These are phyloP conservation scores for Fonsecaea pugnacius DNA, from an alignment of 2,329 filamentous ascomycete species.

Conservation along the genomic window DNA sequence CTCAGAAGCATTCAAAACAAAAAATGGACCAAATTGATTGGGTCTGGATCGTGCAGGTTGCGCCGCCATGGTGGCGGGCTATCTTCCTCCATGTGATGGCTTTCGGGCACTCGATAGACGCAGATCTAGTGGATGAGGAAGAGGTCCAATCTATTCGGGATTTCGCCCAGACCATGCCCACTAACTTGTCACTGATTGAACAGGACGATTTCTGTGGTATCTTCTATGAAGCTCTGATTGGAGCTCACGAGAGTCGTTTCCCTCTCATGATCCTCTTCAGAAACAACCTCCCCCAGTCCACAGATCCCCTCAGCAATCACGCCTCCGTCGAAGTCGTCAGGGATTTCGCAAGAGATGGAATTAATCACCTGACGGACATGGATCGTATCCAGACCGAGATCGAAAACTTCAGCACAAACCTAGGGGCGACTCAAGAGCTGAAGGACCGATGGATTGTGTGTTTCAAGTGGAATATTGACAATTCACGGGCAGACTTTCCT, in stretches of 20 bases:
- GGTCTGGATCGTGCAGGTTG: background rate
- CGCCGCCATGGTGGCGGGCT: background rate
- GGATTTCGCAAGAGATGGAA: background rate
- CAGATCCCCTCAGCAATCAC: background rate
- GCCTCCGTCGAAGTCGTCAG: background rate
- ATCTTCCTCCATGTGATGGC: background rate
- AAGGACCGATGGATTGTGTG: background rate
- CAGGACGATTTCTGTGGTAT: background rate
- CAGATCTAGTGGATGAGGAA: background rate
- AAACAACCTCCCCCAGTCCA: background rate
- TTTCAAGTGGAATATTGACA: slow-evolving; percentile 1
- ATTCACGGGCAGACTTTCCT: background rate
- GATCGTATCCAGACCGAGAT: background rate
- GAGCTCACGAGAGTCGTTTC: background rate
- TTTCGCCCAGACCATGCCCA: background rate
- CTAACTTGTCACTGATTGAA: background rate
- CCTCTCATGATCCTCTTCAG: background rate
- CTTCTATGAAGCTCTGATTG: background rate
- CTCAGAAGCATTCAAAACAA: background rate
- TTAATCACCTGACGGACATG: background rate
- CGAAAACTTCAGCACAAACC: background rate
- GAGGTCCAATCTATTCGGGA: background rate
- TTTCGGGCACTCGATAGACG: background rate
- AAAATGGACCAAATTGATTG: background rate
- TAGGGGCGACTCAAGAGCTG: background rate